Evolutionary conservation across 441 rosid genomes (phyloP).

Genomic region (Geranium incanum): DNA sequence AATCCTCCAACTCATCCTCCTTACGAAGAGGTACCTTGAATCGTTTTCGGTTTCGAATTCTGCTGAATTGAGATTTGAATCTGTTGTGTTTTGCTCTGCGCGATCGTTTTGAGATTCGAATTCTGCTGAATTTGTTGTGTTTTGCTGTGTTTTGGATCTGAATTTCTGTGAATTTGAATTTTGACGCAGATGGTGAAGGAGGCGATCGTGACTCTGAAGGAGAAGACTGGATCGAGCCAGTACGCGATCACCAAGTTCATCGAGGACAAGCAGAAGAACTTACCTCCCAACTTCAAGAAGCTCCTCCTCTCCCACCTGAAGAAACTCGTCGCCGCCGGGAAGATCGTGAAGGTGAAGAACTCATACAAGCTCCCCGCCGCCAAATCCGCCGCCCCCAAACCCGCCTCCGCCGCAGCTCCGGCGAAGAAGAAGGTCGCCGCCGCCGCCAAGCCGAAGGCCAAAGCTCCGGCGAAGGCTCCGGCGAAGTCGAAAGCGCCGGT

Average conservation of each 20-base stretch:
- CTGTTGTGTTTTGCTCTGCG: neutral
- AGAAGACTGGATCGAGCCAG: constrained; percentile 81
- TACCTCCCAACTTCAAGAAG: constrained; percentile 64
- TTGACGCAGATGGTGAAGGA: constrained; percentile 69
- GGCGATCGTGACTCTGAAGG: constrained; percentile 68
- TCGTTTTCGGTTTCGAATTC: neutral
- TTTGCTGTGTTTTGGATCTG: constrained; percentile 14
- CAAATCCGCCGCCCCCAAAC: constrained; percentile 29
- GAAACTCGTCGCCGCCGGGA: constrained; percentile 61
- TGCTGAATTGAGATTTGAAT: neutral
- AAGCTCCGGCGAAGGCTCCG: neutral
- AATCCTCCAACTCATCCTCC: constrained; percentile 54
- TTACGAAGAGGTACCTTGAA: constrained; percentile 54
- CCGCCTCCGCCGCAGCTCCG: constrained; percentile 29
- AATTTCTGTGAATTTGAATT: neutral
- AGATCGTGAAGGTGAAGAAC: constrained; percentile 63
- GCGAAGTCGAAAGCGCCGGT: constrained; percentile 22
- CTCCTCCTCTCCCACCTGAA: constrained; percentile 52
- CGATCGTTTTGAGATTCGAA: neutral
- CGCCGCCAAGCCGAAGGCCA: constrained; percentile 9
- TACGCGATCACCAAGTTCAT: constrained; percentile 74
- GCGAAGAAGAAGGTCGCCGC: constrained; percentile 28
- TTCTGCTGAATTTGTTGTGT: neutral
- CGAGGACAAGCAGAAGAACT: constrained; percentile 66
- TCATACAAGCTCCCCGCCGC: constrained; percentile 59